These are phyloP conservation scores for Bipolaris gigantea DNA, from an alignment of 2,329 filamentous ascomycete species.

Conservation along the genomic window DNA sequence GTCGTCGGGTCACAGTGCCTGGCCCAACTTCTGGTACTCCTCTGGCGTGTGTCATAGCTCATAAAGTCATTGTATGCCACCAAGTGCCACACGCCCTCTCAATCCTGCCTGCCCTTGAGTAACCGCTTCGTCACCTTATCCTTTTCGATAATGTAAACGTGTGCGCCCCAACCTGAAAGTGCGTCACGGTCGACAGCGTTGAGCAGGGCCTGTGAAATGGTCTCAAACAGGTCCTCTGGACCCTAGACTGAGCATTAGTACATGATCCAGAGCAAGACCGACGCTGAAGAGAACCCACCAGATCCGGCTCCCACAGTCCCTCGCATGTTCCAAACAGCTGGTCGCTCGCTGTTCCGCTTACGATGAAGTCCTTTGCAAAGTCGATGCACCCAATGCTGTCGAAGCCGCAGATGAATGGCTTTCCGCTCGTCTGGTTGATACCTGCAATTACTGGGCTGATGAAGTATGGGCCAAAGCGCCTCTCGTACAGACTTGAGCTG, in stretches of 20 bases:
- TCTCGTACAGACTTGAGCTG: slow-evolving; percentile 82
- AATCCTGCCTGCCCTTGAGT: slow-evolving; percentile 94
- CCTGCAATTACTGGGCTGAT: slow-evolving; percentile 93
- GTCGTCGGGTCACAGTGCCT: slow-evolving; percentile 16
- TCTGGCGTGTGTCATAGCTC: slow-evolving; percentile 16
- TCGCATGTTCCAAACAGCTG: slow-evolving; percentile 99
- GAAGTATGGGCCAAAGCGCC: slow-evolving; percentile 94
- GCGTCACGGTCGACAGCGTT: slow-evolving; percentile 97
- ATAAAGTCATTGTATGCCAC: slow-evolving; percentile 15
- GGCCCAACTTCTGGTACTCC: neutral
- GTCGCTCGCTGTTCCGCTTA: slow-evolving; percentile 92
- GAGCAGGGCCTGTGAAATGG: slow-evolving; percentile 91
- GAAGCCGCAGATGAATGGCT: slow-evolving; percentile 98
- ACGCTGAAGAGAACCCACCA: slow-evolving; percentile 59
- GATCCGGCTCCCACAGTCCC: slow-evolving; percentile 94
- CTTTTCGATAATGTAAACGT: slow-evolving; percentile 99
- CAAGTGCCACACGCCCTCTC: slow-evolving; percentile 28
- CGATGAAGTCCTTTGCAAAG: slow-evolving; percentile 99
- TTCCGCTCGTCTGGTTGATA: slow-evolving; percentile 88
- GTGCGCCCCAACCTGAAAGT: slow-evolving; percentile 94
- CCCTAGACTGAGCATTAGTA: slow-evolving; percentile 54
- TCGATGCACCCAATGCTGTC: slow-evolving; percentile 99
- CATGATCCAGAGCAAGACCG: neutral
- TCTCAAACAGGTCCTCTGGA: slow-evolving; percentile 96
- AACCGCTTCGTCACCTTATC: slow-evolving; percentile 99